phyloP scores from a whole-genome alignment of 2,329 filamentous ascomycete species.

The Fusarium odoratissimum region DNA sequence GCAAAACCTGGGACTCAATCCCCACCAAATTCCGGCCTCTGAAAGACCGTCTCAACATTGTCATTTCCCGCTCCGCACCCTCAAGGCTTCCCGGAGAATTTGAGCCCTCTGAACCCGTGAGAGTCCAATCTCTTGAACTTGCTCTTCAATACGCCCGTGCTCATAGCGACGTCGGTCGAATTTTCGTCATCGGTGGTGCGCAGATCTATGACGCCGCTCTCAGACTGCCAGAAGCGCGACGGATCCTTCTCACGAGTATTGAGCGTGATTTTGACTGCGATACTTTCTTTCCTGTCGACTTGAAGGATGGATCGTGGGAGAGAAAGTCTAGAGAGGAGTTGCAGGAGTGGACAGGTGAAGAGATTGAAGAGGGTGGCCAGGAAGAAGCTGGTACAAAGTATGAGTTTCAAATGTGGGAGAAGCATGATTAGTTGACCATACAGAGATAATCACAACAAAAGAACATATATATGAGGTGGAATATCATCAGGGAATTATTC shows the following conservation, averaged over 20 bases:
- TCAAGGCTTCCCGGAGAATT: constrained; percentile 16
- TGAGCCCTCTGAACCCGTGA: constrained; percentile 58
- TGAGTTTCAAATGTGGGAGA: constrained; percentile 81
- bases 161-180: constrained; percentile 61
- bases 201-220: constrained; percentile 85
- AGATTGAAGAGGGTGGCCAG: constrained; percentile 65
- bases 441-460: neutral
- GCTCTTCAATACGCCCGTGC: constrained; percentile 63
- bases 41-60: constrained; percentile 81
- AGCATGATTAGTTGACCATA: constrained; percentile 44
- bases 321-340: constrained; percentile 64
- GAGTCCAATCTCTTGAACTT: constrained; percentile 67
- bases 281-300: constrained; percentile 74
- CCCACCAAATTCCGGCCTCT: constrained; percentile 83
- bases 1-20: constrained; percentile 96
- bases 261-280: constrained; percentile 79
- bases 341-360: constrained; percentile 74
- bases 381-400: constrained; percentile 74
- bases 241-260: constrained; percentile 78
- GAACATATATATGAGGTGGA: constrained; percentile 20
- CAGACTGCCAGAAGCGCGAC: constrained; percentile 63
- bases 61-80: constrained; percentile 72
- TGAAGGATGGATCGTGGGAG: constrained; percentile 67
- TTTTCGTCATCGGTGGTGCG: constrained; percentile 91
- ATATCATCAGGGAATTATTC: constrained; percentile 38